Percentiles rank a stretch among this genome's conserved stretches.
These are phyloP conservation scores for Phyllostachys edulis DNA, from an alignment of 176 grass and related monocot species.

Conservation along the genomic window DNA sequence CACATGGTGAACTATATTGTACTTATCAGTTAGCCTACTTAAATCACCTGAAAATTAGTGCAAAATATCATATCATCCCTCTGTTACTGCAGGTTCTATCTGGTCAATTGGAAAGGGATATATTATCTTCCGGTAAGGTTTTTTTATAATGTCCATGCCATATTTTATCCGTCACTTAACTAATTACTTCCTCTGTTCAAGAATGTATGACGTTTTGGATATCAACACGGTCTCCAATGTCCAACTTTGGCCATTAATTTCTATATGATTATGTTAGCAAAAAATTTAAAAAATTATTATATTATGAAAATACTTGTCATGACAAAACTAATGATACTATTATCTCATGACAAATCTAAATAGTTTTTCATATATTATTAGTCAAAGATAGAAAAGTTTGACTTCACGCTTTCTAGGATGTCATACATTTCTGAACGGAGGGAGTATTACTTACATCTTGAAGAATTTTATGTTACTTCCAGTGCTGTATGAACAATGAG, in stretches of 20 bases:
- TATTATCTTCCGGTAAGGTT: slow-evolving; percentile 81
- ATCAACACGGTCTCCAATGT: too few relatives aligned
- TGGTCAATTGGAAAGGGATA: slow-evolving; percentile 91
- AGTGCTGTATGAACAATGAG: slow-evolving; percentile 15
- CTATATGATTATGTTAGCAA: too few relatives aligned
- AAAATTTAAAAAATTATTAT: too few relatives aligned
- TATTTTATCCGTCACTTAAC: neutral
- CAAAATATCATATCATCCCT: slow-evolving; percentile 27
- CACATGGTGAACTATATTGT: slow-evolving; percentile 1
- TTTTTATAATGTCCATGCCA: slow-evolving; percentile 7
- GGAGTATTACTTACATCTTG: neutral
- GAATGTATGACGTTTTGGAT: too few relatives aligned
- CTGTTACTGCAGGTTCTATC: slow-evolving; percentile 67
- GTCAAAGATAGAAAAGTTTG: too few relatives aligned
- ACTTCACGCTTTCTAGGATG: too few relatives aligned
- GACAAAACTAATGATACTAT: too few relatives aligned
- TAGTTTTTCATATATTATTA: too few relatives aligned
- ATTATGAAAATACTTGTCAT: too few relatives aligned
- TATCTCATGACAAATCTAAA: too few relatives aligned
- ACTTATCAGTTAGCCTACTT: slow-evolving; percentile 1
- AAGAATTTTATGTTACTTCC: slow-evolving; percentile 32
- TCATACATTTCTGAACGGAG: too few relatives aligned
- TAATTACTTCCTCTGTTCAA: neutral
- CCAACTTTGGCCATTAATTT: too few relatives aligned
- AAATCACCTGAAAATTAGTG: slow-evolving; percentile 32